A percentile compares a stretch with the other conserved stretches of the same genome.
phyloP scores from a whole-genome alignment of 768 basidiomycete genomes.

The Flagelloscypha sp. region DNA sequence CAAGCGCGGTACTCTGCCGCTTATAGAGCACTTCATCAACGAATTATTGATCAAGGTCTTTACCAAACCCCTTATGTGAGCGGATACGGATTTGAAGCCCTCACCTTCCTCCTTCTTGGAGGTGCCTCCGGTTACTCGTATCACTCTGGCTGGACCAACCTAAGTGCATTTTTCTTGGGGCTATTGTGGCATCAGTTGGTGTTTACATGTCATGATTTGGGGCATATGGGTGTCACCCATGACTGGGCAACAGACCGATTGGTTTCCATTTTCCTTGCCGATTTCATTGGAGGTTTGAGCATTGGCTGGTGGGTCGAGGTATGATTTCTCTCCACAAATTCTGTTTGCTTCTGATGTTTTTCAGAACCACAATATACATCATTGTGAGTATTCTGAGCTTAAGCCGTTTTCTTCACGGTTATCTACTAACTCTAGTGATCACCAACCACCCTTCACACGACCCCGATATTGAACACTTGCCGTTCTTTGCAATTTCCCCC shows the following conservation, averaged over 20 bases:
- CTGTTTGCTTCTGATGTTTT: conserved; percentile 6
- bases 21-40: conserved; percentile 71
- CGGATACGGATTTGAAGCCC: conserved; percentile 84
- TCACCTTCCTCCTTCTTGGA: conserved; percentile 66
- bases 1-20: conserved; percentile 68
- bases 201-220: conserved; percentile 89
- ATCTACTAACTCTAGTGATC: conserved; percentile 52
- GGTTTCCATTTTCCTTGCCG: conserved; percentile 70
- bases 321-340: conserved; percentile 24
- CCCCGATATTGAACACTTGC: conserved; percentile 81
- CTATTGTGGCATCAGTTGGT: conserved; percentile 93
- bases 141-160: conserved; percentile 51
- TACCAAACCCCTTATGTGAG: conserved; percentile 77
- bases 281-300: conserved; percentile 88
- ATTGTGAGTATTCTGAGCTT: conserved; percentile 50
- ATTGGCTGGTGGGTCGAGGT: conserved; percentile 98
- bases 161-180: conserved; percentile 77
- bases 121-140: conserved; percentile 54
- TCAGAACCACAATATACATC: conserved; percentile 93
- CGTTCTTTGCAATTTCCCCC: conserved; percentile 91
- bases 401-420: conserved; percentile 3
- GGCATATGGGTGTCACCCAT: conserved; percentile 91
- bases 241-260: conserved; percentile 75
- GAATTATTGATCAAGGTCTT: conserved; percentile 69
- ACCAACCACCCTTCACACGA: conserved; percentile 95